phyloP scores from a whole-genome alignment of 208 protist species.

The Wallacemonas collosoma region DNA sequence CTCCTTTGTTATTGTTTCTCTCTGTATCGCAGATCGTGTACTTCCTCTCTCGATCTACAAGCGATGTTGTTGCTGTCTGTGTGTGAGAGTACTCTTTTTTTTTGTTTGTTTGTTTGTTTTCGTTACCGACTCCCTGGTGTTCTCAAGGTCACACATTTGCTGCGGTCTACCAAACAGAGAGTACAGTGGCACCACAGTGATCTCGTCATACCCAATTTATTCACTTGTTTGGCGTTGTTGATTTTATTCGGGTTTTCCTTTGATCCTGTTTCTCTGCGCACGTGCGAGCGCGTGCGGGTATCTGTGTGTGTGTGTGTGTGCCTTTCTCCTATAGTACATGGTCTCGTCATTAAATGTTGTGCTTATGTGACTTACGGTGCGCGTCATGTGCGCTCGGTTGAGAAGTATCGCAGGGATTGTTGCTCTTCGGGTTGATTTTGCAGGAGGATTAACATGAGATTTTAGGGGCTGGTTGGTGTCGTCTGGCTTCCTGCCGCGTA shows the following conservation, averaged over 20 bases:
- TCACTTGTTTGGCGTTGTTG: neutral
- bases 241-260: neutral
- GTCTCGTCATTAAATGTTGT: neutral
- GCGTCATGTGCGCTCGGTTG: too few species aligned
- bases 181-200: conserved; percentile 20
- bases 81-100: neutral
- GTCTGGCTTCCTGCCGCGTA: too few species aligned
- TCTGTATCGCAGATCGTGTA: too few species aligned
- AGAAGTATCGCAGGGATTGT: too few species aligned
- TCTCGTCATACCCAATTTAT: neutral
- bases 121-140: neutral
- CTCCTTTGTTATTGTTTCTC: too few species aligned
- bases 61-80: neutral
- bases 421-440: too few species aligned
- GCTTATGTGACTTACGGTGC: too few species aligned
- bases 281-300: too few species aligned
- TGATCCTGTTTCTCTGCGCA: too few species aligned
- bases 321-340: neutral
- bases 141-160: neutral
- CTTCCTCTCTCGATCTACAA: too few species aligned
- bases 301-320: neutral
- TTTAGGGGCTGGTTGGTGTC: too few species aligned
- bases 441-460: too few species aligned
- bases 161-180: neutral
- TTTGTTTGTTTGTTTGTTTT: neutral